Percentiles rank a stretch among this genome's conserved stretches.
phyloP scores from a whole-genome alignment of 805 yeast genomes.

The Saturnispora saitoi region DNA sequence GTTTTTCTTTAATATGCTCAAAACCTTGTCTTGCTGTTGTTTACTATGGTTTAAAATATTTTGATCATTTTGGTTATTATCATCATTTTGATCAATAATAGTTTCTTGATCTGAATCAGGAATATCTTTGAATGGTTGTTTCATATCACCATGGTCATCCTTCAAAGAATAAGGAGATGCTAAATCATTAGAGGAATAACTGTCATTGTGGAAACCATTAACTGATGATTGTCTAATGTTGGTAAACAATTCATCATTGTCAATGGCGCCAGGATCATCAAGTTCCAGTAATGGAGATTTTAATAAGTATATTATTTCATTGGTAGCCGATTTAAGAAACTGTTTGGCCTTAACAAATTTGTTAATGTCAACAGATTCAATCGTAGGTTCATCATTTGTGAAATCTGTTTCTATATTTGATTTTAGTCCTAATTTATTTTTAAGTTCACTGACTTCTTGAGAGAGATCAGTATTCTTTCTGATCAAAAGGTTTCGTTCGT shows the following conservation, averaged over 20 bases:
- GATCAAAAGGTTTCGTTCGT: slow-evolving; percentile 40
- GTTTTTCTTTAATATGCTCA: neutral
- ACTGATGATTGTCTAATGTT: slow-evolving; percentile 3
- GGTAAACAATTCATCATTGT: slow-evolving; percentile 9
- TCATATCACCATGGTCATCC: slow-evolving; percentile 4
- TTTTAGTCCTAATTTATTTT: slow-evolving; percentile 13
- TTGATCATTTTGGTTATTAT: neutral
- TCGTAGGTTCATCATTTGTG: neutral
- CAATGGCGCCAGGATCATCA: slow-evolving; percentile 22
- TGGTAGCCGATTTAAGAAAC: slow-evolving; percentile 29
- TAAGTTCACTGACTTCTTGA: slow-evolving; percentile 32
- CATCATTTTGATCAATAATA: slow-evolving; percentile 14
- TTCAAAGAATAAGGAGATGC: neutral
- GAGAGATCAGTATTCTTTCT: slow-evolving; percentile 35
- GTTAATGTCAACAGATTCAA: slow-evolving; percentile 21
- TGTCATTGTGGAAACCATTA: slow-evolving; percentile 1
- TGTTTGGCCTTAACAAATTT: slow-evolving; percentile 27
- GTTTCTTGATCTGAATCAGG: slow-evolving; percentile 17
- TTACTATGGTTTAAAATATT: neutral
- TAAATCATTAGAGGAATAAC: slow-evolving; percentile 4
- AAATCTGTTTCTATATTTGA: neutral
- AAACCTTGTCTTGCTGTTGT: neutral
- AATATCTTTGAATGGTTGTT: slow-evolving; percentile 1
- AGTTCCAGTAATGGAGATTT: slow-evolving; percentile 29
- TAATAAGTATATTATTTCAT: slow-evolving; percentile 29